phyloP scores from a whole-genome alignment of 345 rosid species.

The Citropsis articulata region DNA sequence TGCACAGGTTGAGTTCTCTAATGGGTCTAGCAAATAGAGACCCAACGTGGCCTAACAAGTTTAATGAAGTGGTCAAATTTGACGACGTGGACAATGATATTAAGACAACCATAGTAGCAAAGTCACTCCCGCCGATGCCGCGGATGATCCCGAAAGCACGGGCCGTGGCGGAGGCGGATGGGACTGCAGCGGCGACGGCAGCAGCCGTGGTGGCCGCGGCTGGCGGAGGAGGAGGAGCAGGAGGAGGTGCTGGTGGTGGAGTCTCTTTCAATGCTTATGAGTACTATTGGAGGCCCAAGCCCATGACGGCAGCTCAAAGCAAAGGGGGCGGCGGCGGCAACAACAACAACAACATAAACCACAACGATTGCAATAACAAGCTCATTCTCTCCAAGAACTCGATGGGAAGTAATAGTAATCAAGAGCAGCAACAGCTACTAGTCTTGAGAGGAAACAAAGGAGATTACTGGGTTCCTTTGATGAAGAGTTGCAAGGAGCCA shows the following conservation, averaged over 20 bases:
- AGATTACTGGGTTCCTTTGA: constrained; percentile 33
- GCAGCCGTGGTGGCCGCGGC: constrained; percentile 1
- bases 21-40: constrained; percentile 40
- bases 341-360: constrained; percentile 1
- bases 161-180: constrained; percentile 7
- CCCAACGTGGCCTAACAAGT: constrained; percentile 46
- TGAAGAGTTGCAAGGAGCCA: constrained; percentile 66
- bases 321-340: constrained; percentile 12
- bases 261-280: constrained; percentile 65
- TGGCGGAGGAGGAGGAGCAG: too few relatives aligned
- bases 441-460: constrained; percentile 28
- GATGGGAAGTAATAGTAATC: not conserved
- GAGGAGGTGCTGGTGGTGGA: not conserved
- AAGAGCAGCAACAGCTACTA: constrained; percentile 23
- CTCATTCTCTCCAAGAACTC: constrained; percentile 19
- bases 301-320: constrained; percentile 16
- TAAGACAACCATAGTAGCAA: constrained; percentile 37
- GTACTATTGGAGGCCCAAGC: constrained; percentile 57
- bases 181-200: constrained; percentile 5
- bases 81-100: constrained; percentile 26
- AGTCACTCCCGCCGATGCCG: constrained; percentile 56
- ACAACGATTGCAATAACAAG: not conserved
- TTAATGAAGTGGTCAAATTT: constrained; percentile 25
- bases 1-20: constrained; percentile 51
- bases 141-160: constrained; percentile 35